Base-by-base conservation (phyloP, 192 early-diverging fungal species). In the Rhizoclosmatium sp. region DNA sequence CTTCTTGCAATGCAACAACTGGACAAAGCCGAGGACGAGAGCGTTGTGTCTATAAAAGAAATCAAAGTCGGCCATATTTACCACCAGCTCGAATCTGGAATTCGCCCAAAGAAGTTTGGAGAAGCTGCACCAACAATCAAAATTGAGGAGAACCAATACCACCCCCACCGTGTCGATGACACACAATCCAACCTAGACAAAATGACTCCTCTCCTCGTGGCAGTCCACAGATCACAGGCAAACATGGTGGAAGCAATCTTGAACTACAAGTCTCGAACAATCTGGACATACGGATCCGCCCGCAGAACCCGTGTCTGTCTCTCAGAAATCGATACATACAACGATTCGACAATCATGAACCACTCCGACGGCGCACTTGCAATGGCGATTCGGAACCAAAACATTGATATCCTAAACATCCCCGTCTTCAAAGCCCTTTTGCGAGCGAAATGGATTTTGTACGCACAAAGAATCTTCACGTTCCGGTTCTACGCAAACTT, bases 381-480 rank as follows among this genome's bases (percentile, higher is more conserved):
- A 49, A 76, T 75, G 39, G 71, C 79, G 4, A 44, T 80, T 66
- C 19, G 23, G 44, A 81, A 65, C 21, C 71, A 81, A 62, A 54
- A 80, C 45, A 49, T 68, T 19, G 61, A 76, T 2, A 69, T 75
- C 9, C 41, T 80, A 19, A 51, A 47, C 23, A 45, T 81, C 45
- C 77, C 80, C 19, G 42, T 81, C 39, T 75, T 81, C 68, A 16
- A 41, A 9, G 66, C 58, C 7, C 48, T 81, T 31, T 59, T 81
- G 40, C 46, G 51, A 4, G 64, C 78, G 2, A 81, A 81, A 65
- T 81, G 80, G 80, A 64, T 41, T 2, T 39, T 81, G 12, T 81
- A 81, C 56, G 80, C 51, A 4, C 42, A 41, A 7, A 40, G 59
- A 19, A 81, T 81, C 19, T 81, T 81, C 56, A 41, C 5, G 1